Evolutionary conservation across 345 rosid genomes (phyloP).

Genomic region (Viola odorata): DNA sequence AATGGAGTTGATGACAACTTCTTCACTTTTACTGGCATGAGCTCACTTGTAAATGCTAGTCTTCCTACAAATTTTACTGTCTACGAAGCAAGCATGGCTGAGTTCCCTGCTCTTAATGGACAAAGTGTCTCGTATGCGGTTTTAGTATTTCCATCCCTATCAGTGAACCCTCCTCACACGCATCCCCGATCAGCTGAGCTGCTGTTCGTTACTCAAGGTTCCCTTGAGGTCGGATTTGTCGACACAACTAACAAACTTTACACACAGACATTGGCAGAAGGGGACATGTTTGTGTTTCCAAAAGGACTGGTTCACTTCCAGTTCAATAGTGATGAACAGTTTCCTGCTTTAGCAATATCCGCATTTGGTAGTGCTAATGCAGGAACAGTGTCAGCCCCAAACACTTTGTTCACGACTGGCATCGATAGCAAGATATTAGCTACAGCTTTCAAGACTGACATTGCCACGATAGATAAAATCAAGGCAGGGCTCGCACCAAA

Average conservation of each 20-base stretch:
- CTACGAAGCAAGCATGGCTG: constrained; percentile 8
- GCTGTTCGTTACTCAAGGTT: constrained; percentile 4
- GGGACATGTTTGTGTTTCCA: constrained; percentile 10
- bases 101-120: constrained; percentile 16
- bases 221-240: constrained; percentile 7
- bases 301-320: constrained; percentile 16
- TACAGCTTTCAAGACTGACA: constrained; percentile 10
- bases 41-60: neutral
- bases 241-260: constrained; percentile 5
- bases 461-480: constrained; percentile 5
- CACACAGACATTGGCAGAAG: constrained; percentile 8
- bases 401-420: neutral
- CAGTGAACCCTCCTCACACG: constrained; percentile 16
- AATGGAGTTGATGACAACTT: constrained; percentile 1
- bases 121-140: constrained; percentile 11
- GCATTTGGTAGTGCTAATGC: constrained; percentile 15
- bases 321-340: neutral
- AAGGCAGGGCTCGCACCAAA: constrained; percentile 11
- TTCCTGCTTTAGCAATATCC: constrained; percentile 8
- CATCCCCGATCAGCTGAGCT: constrained; percentile 17
- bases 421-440: constrained; percentile 9
- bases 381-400: constrained; percentile 4
- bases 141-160: neutral
- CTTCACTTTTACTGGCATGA: constrained; percentile 10
- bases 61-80: constrained; percentile 5